Base-by-base conservation (phyloP, 495 filamentous ascomycete species). In the Darksidea phi region DNA sequence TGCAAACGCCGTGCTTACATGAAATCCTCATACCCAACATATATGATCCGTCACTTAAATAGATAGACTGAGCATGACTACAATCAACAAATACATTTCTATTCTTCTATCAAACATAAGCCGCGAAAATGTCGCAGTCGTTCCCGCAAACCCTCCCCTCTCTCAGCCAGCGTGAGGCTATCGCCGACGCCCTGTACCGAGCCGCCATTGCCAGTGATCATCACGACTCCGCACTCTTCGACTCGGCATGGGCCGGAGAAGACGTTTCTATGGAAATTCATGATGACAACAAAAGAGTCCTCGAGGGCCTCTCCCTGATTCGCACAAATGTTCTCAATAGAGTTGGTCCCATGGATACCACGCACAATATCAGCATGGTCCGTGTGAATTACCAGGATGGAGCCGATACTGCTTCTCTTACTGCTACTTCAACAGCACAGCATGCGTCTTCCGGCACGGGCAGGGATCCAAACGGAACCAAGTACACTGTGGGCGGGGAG, bases 381-480 rank as follows among this genome's bases (percentile, higher is more conserved):
- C 53, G 53, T 56, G 53, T 56, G 53, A 56, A 56, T 47, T 56
- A 56, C 53, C 53, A 56, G 53, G 53, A 56, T 56, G 53, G 53
- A 56, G 37, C 53, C 21, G 53, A 56, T 56, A 56, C 38, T 56
- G 53, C 53, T 56, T 56, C 53, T 56, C 53, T 56, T 56, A 56
- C 53, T 56, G 53, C 53, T 26, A 56, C 53, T 56, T 56, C 53
- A 47, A 56, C 53, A 32, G 53, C 53, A 56, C 53, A 56, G 53
- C 53, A 56, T 56, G 53, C 53, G 53, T 1, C 53, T 56, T 15
- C 53, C 53, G 53, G 53, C 37, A 56, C 53, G 53, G 53, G 53
- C 53, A 56, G 53, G 53, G 53, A 56, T 26, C 53, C 53, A 56
- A 56, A 56, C 53, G 53, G 53, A 56, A 47, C 41, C 53, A 56